Evolutionary conservation across 2,329 filamentous ascomycete genomes (phyloP), one percentile per base, ranked within the genome.

Genomic region (Blastomyces silverae): DNA sequence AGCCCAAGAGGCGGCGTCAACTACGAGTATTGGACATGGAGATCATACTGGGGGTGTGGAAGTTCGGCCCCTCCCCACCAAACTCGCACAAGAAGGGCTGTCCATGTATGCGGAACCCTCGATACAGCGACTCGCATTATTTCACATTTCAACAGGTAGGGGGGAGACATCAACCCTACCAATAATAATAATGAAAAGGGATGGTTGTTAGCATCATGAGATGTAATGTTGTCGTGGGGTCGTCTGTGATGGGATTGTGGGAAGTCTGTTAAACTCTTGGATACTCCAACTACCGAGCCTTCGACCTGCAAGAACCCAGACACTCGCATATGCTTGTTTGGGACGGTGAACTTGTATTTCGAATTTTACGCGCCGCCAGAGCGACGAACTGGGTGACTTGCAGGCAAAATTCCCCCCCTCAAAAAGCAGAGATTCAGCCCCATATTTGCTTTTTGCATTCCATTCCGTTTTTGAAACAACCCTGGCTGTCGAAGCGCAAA

Each of bases 371-470:
- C 20, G 7, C 15, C 2, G 20, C 6, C 5, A 17, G 15, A 22
- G 31, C 3, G n/a, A 42, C 17, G 4, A 37, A 37, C 17, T 37
- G 53, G 31, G 28, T 57, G 53, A 57, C 17, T 37, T 57, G 50
- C 25, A 28, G 31, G 28, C 3, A 34, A 34, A 7, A 17, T 55
- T 10, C 25, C 13, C 52, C 13, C 52, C 25, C 25, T 37, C 28
- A 11, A n/a, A 56, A 11, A 7, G 6, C 3, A n/a, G 28, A 56
- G 20, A 34, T 34, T 37, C 28, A 56, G 53, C 20, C 28, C 25
- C 53, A n/a, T 56, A 56, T 56, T 56, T 56, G 22, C 28, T 37
- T 56, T 56, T 56, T n/a, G 7, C 31, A 11, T 37, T 20, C 25
- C 5, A 6, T 55, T 17, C 13, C 17, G 0, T n/a, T 20, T 34